Conservation (phyloP, 1,284 basidiomycete species). For the Kwoniella shivajii region DNA sequence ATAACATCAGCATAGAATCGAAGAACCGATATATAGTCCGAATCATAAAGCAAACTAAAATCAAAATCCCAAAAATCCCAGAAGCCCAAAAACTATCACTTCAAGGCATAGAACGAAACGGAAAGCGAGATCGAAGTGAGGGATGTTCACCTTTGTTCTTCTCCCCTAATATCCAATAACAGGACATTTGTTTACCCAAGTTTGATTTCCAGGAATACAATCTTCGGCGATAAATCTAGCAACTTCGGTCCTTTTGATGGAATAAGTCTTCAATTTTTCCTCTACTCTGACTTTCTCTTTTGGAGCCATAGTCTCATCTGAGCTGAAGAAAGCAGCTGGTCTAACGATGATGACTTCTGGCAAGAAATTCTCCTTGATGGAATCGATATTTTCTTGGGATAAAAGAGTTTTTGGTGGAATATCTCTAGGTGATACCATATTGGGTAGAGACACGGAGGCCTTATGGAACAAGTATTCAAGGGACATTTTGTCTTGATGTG, state of each 20-base stretch:
- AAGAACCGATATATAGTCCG: no score
- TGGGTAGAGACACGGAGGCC: slow-evolving; percentile 12
- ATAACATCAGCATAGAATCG: not conserved
- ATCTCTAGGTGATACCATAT: not conserved
- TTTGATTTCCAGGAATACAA: slow-evolving; percentile 19
- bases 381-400: not conserved
- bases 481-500: slow-evolving; percentile 36
- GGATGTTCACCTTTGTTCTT: no score
- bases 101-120: no score
- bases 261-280: slow-evolving; percentile 21
- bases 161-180: slow-evolving; percentile 33
- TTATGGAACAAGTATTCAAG: slow-evolving; percentile 33
- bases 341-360: slow-evolving; percentile 32
- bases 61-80: no score
- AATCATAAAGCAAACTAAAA: no score
- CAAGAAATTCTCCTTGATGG: slow-evolving; percentile 17
- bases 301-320: slow-evolving; percentile 7
- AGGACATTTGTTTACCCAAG: slow-evolving; percentile 33
- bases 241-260: slow-evolving; percentile 25
- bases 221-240: slow-evolving; percentile 25
- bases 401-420: slow-evolving; percentile 13
- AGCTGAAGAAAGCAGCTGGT: slow-evolving; percentile 26
- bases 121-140: no score
- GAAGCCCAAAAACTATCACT: no score
- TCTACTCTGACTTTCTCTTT: not conserved